A percentile compares a stretch with the other conserved stretches of the same genome.
Evolutionary conservation across 306 rosid genomes (phyloP).

Genomic region (Casuarina glauca): DNA sequence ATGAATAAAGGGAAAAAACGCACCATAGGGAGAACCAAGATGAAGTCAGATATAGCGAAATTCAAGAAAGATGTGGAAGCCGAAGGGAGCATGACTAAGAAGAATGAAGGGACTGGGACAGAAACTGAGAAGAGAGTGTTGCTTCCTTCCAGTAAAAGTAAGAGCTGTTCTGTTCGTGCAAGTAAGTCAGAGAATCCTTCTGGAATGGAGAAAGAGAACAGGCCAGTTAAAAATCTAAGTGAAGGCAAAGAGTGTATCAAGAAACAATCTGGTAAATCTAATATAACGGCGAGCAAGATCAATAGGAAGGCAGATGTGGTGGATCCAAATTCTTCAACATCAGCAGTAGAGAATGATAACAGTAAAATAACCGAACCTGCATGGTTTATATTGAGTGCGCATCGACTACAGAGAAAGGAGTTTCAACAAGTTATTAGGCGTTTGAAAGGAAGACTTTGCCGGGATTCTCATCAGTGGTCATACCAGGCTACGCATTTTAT

Average conservation of each 20-base stretch:
- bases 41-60: slow-evolving; percentile 21
- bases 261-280: slow-evolving; percentile 33
- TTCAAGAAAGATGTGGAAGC: slow-evolving; percentile 30
- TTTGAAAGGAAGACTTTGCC: slow-evolving; percentile 76
- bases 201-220: slow-evolving; percentile 73
- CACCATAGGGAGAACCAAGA: slow-evolving; percentile 43
- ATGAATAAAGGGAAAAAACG: slow-evolving; percentile 32
- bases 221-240: slow-evolving; percentile 38
- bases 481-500: slow-evolving; percentile 95
- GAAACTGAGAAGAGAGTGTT: slow-evolving; percentile 30
- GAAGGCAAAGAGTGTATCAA: slow-evolving; percentile 26
- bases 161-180: slow-evolving; percentile 19
- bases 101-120: slow-evolving; percentile 33
- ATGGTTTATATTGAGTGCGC: slow-evolving; percentile 75
- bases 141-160: slow-evolving; percentile 37
- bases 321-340: slow-evolving; percentile 22
- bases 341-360: slow-evolving; percentile 28
- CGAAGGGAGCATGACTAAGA: slow-evolving; percentile 30
- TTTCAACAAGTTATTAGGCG: slow-evolving; percentile 69
- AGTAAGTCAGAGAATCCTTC: slow-evolving; percentile 28
- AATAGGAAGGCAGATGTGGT: slow-evolving; percentile 26
- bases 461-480: slow-evolving; percentile 94
- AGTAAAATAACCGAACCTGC: slow-evolving; percentile 45
- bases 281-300: slow-evolving; percentile 28
- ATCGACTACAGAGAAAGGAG: slow-evolving; percentile 73